Evolutionary conservation across 768 basidiomycete species (phyloP), one percentile per base, ranked within the genome.

Genomic region (Botryobasidium botryosum): DNA sequence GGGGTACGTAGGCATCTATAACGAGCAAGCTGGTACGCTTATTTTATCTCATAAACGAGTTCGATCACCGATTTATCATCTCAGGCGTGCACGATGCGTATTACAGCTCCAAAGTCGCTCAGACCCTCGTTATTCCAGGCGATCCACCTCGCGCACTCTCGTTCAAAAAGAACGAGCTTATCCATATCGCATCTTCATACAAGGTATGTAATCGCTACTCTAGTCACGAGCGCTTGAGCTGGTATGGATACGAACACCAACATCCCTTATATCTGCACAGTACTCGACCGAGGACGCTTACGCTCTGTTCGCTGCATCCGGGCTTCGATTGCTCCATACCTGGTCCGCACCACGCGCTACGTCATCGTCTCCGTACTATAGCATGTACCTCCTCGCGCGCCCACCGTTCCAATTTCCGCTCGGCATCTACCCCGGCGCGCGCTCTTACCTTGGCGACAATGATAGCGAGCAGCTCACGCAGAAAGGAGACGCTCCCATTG

Each of bases 361-460:
- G n/a, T n/a, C n/a, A n/a, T n/a, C n/a, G n/a, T n/a, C n/a, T n/a
- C n/a, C n/a, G n/a, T n/a, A n/a, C n/a, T n/a, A n/a, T n/a, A n/a
- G n/a, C n/a, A n/a, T n/a, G n/a, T n/a, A n/a, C n/a, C n/a, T 97
- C 6, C 69, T 97, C 35, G 88, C 96, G 60, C 75, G 87, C 12
- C 84, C 91, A 1, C 62, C 72, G 0, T 85, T 94, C 62, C 57
- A 61, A 26, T 91, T 96, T 65, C 77, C 79, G 28, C 62, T 75
- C n/a, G n/a, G n/a, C n/a, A n/a, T n/a, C n/a, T n/a, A n/a, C n/a
- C n/a, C n/a, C n/a, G n/a, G n/a, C n/a, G n/a, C n/a, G n/a, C n/a
- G n/a, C n/a, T n/a, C n/a, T n/a, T n/a, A n/a, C n/a, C n/a, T n/a
- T n/a, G n/a, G n/a, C n/a, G n/a, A n/a, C n/a, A n/a, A n/a, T n/a